Base-by-base conservation (phyloP, 495 filamentous ascomycete species). In the Tuber borchii region DNA sequence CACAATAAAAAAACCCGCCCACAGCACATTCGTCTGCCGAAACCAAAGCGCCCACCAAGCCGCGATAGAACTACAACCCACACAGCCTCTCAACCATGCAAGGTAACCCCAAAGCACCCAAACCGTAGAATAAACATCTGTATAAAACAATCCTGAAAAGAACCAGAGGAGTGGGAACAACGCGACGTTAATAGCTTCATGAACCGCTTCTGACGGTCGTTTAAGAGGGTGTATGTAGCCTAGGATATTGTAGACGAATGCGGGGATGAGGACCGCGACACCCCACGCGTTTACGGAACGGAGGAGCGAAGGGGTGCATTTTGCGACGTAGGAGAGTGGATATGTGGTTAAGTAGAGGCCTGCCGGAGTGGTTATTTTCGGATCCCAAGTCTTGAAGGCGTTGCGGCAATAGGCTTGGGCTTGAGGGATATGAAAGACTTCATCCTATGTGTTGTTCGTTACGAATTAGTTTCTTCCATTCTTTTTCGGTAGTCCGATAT, bases 21-120 rank as follows among this genome's bases (percentile, higher is more conserved):
- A 99, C 83, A 98, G 94, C 76, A 98, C 91, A 81, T 99, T 99
- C 17, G 95, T 99, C 84, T 99, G 95, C 44, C 95, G 86, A 85
- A 95, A 94, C 26, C 88, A 85, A 48, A 99, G 85, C 44, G 92
- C 88, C 3, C 86, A 75, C 76, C 80, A 82, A 19, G 71, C 71
- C 45, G 77, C 73, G 9, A 71, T 75, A 16, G 75, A 77, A 20
- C 80, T 81, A 14, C n/a, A 37, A 80, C 80, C 79, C 4, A 74
- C 79, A 1, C 86, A 74, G 5, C 87, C 84, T 2, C 75, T 70
- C 34, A 92, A 83, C 77, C 91, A 89, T 80, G 89, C 89, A 51
- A 88, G 84, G 79, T 93, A 93, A 0, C 89, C 87, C 45, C 88
- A 83, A 2, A 97, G 83, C 0, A 96, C 90, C 61, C 88, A 85